A percentile compares a stretch with the other conserved stretches of the same genome.
Evolutionary conservation across 2,329 filamentous ascomycete genomes (phyloP).

Genomic region (Diaporthe citriasiana): DNA sequence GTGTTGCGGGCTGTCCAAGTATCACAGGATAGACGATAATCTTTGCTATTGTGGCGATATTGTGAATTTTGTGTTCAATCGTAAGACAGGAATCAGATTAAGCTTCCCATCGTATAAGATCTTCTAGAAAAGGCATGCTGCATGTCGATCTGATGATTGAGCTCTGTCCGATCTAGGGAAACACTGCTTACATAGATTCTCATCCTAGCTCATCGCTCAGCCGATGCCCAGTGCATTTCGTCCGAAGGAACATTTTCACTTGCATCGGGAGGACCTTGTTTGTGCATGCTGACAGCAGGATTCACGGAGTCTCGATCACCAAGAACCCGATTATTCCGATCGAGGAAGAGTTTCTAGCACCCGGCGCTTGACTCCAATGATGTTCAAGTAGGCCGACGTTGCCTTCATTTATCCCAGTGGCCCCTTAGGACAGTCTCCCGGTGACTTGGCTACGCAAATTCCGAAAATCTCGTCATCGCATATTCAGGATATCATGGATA

Average conservation of each 20-base stretch:
- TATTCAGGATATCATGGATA: fast-evolving
- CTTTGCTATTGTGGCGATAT: background rate
- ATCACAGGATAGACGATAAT: background rate
- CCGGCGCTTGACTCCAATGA: no score
- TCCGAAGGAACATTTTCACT: background rate
- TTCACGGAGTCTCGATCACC: no score
- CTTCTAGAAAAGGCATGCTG: background rate
- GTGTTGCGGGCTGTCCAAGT: background rate
- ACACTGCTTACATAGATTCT: background rate
- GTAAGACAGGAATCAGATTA: background rate
- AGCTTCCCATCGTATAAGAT: background rate
- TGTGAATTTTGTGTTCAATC: no score
- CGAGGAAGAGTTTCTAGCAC: background rate
- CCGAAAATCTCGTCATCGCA: background rate
- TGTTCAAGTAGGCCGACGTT: background rate
- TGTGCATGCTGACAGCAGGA: background rate
- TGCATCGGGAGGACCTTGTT: background rate
- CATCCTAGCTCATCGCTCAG: background rate
- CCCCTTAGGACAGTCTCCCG: background rate
- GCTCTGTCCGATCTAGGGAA: background rate
- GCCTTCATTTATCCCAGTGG: no score
- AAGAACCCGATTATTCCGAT: background rate
- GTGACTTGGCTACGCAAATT: background rate
- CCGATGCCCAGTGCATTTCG: constrained; percentile 12
- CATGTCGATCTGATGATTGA: background rate